phyloP scores from a whole-genome alignment of 345 rosid species.

The Turnera subulata region DNA sequence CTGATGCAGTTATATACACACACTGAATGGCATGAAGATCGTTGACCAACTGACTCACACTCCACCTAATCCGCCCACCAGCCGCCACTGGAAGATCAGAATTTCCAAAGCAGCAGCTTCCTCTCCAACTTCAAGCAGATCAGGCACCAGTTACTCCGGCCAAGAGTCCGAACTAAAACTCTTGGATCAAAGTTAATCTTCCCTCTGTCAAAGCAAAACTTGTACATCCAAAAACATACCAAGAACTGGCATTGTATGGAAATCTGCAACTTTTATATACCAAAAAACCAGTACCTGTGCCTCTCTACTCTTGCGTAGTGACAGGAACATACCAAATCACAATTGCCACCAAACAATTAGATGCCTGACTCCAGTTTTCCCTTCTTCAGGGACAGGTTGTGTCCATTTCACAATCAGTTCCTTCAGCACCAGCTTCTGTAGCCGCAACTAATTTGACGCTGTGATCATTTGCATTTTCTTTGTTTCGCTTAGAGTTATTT shows the following conservation, averaged over 20 bases:
- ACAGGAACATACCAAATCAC: too few species aligned
- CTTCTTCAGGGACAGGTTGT: too few species aligned
- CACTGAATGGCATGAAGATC: not conserved
- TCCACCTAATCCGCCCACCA: too few species aligned
- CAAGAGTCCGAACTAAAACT: not conserved
- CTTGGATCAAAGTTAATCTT: not conserved
- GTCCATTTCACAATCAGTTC: constrained; percentile 6
- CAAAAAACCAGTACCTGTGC: too few species aligned
- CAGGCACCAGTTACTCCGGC: not conserved
- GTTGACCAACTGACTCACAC: too few species aligned
- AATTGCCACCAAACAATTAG: too few species aligned
- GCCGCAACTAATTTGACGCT: not conserved
- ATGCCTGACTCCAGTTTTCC: too few species aligned
- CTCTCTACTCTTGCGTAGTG: not conserved
- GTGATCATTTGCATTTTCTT: constrained; percentile 1
- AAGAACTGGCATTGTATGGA: too few species aligned
- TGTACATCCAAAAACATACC: not conserved
- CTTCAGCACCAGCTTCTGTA: constrained; percentile 5
- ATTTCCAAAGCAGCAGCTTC: constrained; percentile 1
- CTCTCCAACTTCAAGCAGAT: not conserved
- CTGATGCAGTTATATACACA: constrained; percentile 12
- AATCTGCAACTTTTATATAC: not conserved
- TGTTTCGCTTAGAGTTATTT: constrained; percentile 7
- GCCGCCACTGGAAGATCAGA: not conserved
- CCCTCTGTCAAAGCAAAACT: not conserved